Evolutionary conservation across 352 stramenopile genomes (phyloP), one percentile per base, ranked within the genome.

Genomic region (Phytophthora uliginosa): DNA sequence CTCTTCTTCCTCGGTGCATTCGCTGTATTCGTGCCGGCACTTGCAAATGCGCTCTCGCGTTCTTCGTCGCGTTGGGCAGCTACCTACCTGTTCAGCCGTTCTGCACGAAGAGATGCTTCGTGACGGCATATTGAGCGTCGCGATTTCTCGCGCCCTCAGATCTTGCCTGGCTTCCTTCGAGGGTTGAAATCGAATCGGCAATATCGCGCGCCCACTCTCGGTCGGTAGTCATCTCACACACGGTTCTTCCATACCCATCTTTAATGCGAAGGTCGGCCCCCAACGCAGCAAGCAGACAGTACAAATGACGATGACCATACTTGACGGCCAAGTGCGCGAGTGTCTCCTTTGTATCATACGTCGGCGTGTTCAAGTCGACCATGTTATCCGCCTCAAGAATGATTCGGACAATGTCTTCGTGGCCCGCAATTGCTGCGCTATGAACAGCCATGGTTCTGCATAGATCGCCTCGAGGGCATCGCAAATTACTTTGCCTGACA

Each of bases 371-470:
- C 18, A 82, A 18, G 48, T 78, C 70, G 1, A 66, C 24, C 15
- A 72, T 38, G 40, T 70, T 73, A 26, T 78, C 62, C 5, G 71
- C 70, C 31, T 78, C 70, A 6, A 82, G 63, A 48, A 82, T 33
- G 31, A 78, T 59, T n/a, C 40, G 53, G 0, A 71, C 63, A 5
- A 81, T 81, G 26, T 76, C 62, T 7, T 40, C 54, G 20, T 71
- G 47, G 1, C 71, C 74, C 17, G 54, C 62, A 2, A 74, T 63
- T 3, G 60, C 71, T 5, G 70, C 66, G 36, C 66, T 71, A 33
- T 79, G 71, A 2, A 77, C 56, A 17, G 66, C 59, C 54, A 82
- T 71, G 0, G 51, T 78, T 66, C 15, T 42, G 34, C 13, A 69
- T 45, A 26, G 50, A 26, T 52, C 17, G 6, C 58, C 7, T 17